These are phyloP conservation scores for Paxillus ammoniavirescens DNA, from an alignment of 768 basidiomycete species.

Conservation along the genomic window DNA sequence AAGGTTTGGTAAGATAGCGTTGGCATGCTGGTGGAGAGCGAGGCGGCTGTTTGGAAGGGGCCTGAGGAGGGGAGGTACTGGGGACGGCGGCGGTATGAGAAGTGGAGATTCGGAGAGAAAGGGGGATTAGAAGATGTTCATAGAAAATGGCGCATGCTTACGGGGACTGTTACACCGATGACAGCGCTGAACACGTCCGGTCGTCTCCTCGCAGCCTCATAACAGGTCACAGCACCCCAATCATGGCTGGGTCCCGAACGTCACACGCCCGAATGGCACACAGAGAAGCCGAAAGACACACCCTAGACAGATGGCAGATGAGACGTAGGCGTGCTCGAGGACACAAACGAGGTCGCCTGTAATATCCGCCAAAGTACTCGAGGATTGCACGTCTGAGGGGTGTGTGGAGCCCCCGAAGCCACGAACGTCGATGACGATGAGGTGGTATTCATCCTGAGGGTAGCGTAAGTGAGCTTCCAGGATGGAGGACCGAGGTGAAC, in stretches of 20 bases:
- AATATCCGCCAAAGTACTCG: slow-evolving; percentile 59
- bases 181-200: slow-evolving; percentile 64
- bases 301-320: slow-evolving; percentile 62
- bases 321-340: slow-evolving; percentile 47
- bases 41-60: slow-evolving; percentile 45
- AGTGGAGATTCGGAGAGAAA: too few species aligned
- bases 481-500: not conserved
- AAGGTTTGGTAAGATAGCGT: slow-evolving; percentile 62
- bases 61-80: slow-evolving; percentile 61
- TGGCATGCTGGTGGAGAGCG: slow-evolving; percentile 42
- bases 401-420: slow-evolving; percentile 71
- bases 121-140: too few species aligned
- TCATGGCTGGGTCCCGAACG: slow-evolving; percentile 52
- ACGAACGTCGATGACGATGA: slow-evolving; percentile 62
- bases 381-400: slow-evolving; percentile 58
- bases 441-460: slow-evolving; percentile 54
- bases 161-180: slow-evolving; percentile 59
- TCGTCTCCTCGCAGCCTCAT: slow-evolving; percentile 64
- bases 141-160: slow-evolving; percentile 26
- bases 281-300: slow-evolving; percentile 22
- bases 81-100: too few species aligned
- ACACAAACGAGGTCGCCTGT: slow-evolving; percentile 65
- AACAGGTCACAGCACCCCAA: slow-evolving; percentile 70
- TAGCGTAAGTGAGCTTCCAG: not conserved
- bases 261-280: not conserved